Evolutionary conservation across 805 yeast genomes (phyloP).

Genomic region (Maudiozyma pseudohumilis): DNA sequence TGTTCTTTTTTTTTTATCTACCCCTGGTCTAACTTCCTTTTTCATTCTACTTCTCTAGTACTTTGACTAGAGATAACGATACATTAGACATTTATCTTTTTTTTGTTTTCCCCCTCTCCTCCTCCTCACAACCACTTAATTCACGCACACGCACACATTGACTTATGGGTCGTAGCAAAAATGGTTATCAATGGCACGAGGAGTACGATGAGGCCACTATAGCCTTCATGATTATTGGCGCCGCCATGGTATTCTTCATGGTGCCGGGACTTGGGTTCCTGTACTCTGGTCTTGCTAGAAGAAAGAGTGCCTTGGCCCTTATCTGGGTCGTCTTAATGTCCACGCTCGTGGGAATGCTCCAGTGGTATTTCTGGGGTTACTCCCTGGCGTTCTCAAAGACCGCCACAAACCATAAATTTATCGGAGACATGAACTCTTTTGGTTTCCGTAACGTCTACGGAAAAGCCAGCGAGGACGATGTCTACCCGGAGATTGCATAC

Average conservation of each 20-base stretch:
- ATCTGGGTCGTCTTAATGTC: constrained; percentile 73
- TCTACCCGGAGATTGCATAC: constrained; percentile 75
- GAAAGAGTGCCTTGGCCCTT: constrained; percentile 82
- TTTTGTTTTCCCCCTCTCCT: too few species aligned
- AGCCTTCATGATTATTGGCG: constrained; percentile 46
- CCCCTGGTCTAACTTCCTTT: too few species aligned
- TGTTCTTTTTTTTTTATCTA: too few species aligned
- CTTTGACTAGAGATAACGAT: too few species aligned
- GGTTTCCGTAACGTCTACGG: constrained; percentile 69
- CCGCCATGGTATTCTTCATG: constrained; percentile 78
- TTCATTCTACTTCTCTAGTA: too few species aligned
- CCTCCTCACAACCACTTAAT: too few species aligned
- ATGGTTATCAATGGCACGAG: constrained; percentile 23
- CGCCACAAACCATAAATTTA: constrained; percentile 64
- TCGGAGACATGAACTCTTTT: constrained; percentile 76
- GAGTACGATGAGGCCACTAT: constrained; percentile 39
- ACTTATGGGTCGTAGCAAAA: constrained; percentile 4
- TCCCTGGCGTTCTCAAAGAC: constrained; percentile 78
- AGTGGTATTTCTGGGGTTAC: constrained; percentile 99
- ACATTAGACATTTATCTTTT: too few species aligned
- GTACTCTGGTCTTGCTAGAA: constrained; percentile 82
- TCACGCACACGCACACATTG: too few species aligned
- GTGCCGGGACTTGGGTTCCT: constrained; percentile 89
- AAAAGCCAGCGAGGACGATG: constrained; percentile 17
- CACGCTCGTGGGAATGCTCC: constrained; percentile 64